These are phyloP conservation scores for Fusarium pseudonygamai DNA, from an alignment of 2,329 filamentous ascomycete genomes.

Conservation along the genomic window DNA sequence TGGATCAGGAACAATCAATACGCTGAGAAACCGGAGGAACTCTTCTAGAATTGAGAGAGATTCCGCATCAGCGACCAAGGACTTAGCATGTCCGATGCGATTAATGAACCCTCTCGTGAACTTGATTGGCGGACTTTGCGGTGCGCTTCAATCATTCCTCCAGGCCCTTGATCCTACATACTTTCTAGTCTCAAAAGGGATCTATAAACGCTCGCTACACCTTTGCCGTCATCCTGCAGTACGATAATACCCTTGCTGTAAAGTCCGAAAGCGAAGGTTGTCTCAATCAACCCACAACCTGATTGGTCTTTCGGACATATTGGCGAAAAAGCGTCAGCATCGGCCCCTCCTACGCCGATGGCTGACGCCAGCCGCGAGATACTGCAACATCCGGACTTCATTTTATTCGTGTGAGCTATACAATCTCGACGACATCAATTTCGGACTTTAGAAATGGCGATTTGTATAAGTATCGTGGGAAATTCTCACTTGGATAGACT, in stretches of 20 bases:
- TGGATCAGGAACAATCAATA: too few species aligned
- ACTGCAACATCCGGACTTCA: neutral
- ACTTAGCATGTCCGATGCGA: too few species aligned
- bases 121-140: neutral
- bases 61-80: neutral
- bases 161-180: neutral
- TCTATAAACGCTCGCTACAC: neutral
- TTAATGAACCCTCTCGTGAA: neutral
- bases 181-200: neutral
- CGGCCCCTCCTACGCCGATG: neutral
- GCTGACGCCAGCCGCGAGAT: conserved; percentile 35
- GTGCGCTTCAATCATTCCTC: too few species aligned
- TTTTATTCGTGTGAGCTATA: neutral
- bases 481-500: neutral
- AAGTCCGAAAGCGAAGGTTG: neutral
- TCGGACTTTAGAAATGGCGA: conserved; percentile 10
- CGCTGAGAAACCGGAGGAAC: too few species aligned
- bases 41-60: neutral
- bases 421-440: neutral
- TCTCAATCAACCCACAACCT: neutral
- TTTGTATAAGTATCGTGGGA: conserved; percentile 3
- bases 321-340: neutral
- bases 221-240: neutral
- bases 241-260: neutral
- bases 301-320: neutral